Conservation (phyloP, 768 basidiomycete genomes). For the Tricholomella constricta region DNA sequence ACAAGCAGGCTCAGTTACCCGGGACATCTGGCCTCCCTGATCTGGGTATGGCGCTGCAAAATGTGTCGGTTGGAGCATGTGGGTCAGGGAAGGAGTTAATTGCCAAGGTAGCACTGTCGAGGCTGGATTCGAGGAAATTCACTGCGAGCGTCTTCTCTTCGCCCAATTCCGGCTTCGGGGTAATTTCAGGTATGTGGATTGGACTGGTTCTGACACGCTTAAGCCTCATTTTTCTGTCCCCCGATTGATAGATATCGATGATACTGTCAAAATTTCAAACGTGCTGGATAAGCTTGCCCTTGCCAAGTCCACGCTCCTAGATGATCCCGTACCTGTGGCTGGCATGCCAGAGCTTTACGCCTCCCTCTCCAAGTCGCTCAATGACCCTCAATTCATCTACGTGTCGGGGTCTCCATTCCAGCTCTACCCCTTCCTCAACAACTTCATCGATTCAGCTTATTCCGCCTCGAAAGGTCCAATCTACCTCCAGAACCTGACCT, state of each 20-base stretch:
- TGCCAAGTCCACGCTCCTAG: constrained; percentile 40
- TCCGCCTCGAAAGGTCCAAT: constrained; percentile 39
- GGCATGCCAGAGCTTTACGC: constrained; percentile 50
- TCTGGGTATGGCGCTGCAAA: constrained; percentile 35
- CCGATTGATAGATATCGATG: background rate
- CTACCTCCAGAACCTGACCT: constrained; percentile 39
- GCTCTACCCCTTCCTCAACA: constrained; percentile 45
- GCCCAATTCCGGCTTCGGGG: constrained; percentile 39
- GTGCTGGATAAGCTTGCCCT: constrained; percentile 35
- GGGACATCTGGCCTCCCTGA: constrained; percentile 32
- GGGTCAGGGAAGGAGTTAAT: constrained; percentile 12
- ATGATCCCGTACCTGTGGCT: constrained; percentile 39
- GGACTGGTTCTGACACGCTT: background rate
- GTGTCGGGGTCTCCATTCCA: constrained; percentile 47
- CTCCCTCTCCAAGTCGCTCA: constrained; percentile 36
- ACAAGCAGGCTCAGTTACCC: constrained; percentile 20
- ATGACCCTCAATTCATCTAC: constrained; percentile 43
- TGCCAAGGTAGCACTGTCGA: constrained; percentile 21
- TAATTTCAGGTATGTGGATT: constrained; percentile 38
- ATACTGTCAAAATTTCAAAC: constrained; percentile 39
- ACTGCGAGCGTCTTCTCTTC: constrained; percentile 37
- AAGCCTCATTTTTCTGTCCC: no score
- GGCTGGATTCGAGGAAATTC: constrained; percentile 19
- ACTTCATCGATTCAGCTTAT: constrained; percentile 39
- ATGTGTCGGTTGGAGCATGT: constrained; percentile 35